Conservation (phyloP, 2,329 filamentous ascomycete species). For the Capronia americana region DNA sequence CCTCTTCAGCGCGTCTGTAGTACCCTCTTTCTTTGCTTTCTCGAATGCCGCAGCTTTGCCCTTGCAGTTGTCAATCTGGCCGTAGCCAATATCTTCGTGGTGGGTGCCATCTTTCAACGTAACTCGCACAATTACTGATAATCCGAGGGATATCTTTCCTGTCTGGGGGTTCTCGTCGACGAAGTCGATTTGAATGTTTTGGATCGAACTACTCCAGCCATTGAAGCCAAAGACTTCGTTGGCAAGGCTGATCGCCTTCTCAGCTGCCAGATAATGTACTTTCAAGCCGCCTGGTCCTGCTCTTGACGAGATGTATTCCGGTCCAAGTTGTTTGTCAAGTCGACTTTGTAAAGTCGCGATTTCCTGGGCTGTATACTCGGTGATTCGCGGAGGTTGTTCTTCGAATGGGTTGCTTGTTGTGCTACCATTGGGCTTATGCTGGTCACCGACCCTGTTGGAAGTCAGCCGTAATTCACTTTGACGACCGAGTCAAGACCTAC, state of each 20-base stretch:
- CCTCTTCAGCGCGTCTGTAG: slow-evolving; percentile 90
- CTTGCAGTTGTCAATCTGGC: slow-evolving; percentile 94
- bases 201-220: slow-evolving; percentile 95
- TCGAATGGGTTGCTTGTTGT: slow-evolving; percentile 76
- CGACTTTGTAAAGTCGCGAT: slow-evolving; percentile 86
- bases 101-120: slow-evolving; percentile 93
- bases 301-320: slow-evolving; percentile 91
- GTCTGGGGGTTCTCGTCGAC: slow-evolving; percentile 82
- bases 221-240: slow-evolving; percentile 98
- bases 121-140: slow-evolving; percentile 89
- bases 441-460: slow-evolving; percentile 38
- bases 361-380: slow-evolving; percentile 84
- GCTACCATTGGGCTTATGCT: slow-evolving; percentile 39
- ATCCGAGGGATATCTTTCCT: slow-evolving; percentile 78
- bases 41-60: slow-evolving; percentile 96
- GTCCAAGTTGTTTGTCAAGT: slow-evolving; percentile 90
- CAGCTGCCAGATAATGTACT: slow-evolving; percentile 92
- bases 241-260: slow-evolving; percentile 93
- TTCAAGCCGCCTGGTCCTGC: slow-evolving; percentile 82
- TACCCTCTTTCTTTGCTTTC: slow-evolving; percentile 98
- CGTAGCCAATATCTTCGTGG: slow-evolving; percentile 97
- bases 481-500: neutral
- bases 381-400: slow-evolving; percentile 69
- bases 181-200: slow-evolving; percentile 93
- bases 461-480: slow-evolving; percentile 6